Percentiles rank a stretch among this genome's conserved stretches.
Evolutionary conservation across 2,329 filamentous ascomycete species (phyloP).

Genomic region (Fusarium napiforme): DNA sequence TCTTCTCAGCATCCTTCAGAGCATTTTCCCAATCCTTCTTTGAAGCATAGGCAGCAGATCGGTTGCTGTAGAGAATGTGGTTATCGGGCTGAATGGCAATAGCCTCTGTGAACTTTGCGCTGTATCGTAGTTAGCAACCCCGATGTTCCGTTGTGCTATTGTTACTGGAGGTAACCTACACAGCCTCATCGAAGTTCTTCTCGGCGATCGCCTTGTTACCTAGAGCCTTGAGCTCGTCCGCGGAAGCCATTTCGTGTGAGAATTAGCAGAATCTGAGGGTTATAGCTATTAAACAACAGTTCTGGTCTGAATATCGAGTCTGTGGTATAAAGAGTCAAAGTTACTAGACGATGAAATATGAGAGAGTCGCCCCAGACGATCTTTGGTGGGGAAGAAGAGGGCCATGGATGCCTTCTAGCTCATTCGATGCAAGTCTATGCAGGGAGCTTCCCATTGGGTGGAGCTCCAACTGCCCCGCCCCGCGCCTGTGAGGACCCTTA

Average conservation of each 20-base stretch:
- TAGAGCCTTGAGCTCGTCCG: slow-evolving; percentile 90
- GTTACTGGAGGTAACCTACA: slow-evolving; percentile 70
- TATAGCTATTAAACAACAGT: slow-evolving; percentile 14
- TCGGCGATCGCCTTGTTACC: slow-evolving; percentile 99
- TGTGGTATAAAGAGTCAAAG: slow-evolving; percentile 34
- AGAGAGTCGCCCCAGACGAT: slow-evolving; percentile 38
- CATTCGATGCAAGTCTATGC: slow-evolving; percentile 53
- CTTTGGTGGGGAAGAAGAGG: slow-evolving; percentile 47
- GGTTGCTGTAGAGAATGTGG: slow-evolving; percentile 98
- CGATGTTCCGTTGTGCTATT: background rate
- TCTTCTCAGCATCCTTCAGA: slow-evolving; percentile 90
- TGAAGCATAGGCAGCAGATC: slow-evolving; percentile 88
- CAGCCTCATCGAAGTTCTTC: slow-evolving; percentile 95
- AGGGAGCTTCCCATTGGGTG: slow-evolving; percentile 47
- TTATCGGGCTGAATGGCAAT: slow-evolving; percentile 89
- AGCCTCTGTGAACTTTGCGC: slow-evolving; percentile 93
- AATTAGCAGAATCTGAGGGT: slow-evolving; percentile 16
- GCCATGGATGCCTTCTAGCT: slow-evolving; percentile 55
- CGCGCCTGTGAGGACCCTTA: slow-evolving; percentile 35
- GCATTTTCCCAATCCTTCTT: slow-evolving; percentile 89
- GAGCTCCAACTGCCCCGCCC: slow-evolving; percentile 7
- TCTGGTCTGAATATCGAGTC: slow-evolving; percentile 8
- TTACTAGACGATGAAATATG: slow-evolving; percentile 34
- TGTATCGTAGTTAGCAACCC: slow-evolving; percentile 52
- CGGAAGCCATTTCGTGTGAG: slow-evolving; percentile 62